Percentiles rank a stretch among this genome's conserved stretches.
These are phyloP conservation scores for Cryomyces minteri DNA, from an alignment of 495 filamentous ascomycete species.

Conservation along the genomic window DNA sequence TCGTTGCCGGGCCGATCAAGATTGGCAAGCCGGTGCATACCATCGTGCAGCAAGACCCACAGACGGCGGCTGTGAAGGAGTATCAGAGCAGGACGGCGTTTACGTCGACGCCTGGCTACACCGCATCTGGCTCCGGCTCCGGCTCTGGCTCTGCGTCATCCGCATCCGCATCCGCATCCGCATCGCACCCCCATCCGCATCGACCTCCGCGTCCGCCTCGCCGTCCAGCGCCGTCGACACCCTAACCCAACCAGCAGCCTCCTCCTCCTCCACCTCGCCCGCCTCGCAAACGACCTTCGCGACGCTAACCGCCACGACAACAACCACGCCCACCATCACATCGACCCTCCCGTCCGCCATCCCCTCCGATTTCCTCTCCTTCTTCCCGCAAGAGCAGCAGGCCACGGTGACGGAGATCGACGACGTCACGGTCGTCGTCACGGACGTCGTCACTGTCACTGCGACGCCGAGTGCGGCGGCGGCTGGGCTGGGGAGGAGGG, in stretches of 20 bases:
- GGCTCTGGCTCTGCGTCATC: neutral
- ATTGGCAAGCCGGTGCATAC: slow-evolving; percentile 21
- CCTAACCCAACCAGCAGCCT: neutral
- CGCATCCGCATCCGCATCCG: neutral
- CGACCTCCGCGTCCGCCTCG: neutral
- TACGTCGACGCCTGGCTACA: neutral
- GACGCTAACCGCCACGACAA: neutral
- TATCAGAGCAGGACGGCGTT: slow-evolving; percentile 13
- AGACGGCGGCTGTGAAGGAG: slow-evolving; percentile 10
- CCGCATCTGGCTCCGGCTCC: neutral
- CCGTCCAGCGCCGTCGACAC: neutral
- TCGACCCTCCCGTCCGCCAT: no score
- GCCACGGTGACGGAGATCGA: no score
- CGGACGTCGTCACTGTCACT: neutral
- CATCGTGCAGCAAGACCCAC: slow-evolving; percentile 16
- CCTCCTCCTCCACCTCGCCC: neutral
- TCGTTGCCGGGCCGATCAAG: slow-evolving; percentile 23
- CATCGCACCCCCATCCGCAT: neutral
- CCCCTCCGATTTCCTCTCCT: no score
- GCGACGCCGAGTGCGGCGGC: no score
- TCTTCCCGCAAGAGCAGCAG: no score
- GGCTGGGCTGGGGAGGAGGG: no score
- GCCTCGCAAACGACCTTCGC: neutral
- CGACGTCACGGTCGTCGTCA: neutral
- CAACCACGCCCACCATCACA: neutral